Evolutionary conservation across 306 rosid genomes (phyloP).

Genomic region (Medicago arabica): DNA sequence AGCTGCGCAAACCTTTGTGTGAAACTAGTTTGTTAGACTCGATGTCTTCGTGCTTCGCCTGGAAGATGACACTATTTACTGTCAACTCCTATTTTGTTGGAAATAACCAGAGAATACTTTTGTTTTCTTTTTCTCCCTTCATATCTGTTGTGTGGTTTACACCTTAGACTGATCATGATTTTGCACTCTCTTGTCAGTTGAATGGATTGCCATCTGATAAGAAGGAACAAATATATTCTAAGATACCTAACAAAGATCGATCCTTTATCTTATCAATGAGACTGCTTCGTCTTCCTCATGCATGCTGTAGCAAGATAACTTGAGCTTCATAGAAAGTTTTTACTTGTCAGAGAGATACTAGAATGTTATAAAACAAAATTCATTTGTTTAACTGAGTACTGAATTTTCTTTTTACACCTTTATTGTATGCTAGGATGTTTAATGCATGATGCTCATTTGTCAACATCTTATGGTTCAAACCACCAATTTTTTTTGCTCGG

Average conservation of each 20-base stretch:
- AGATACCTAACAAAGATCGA: not conserved
- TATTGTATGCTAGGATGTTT: not conserved
- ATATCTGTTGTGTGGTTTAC: constrained; percentile 25
- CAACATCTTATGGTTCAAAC: not conserved
- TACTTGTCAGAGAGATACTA: constrained; percentile 2
- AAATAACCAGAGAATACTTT: constrained; percentile 31
- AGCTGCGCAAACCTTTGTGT: constrained; percentile 19
- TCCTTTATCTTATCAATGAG: constrained; percentile 18
- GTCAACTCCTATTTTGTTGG: constrained; percentile 12
- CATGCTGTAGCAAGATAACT: constrained; percentile 26
- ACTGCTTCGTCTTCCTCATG: constrained; percentile 12
- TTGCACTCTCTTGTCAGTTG: constrained; percentile 2
- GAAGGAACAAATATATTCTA: constrained; percentile 8
- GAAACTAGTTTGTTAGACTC: constrained; percentile 32
- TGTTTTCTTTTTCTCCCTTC: constrained; percentile 27
- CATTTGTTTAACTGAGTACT: constrained; percentile 18
- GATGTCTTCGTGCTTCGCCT: constrained; percentile 23
- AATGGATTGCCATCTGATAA: constrained; percentile 23
- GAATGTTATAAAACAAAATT: constrained; percentile 8
- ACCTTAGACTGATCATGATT: constrained; percentile 35
- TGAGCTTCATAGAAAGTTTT: constrained; percentile 5
- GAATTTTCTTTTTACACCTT: constrained; percentile 8
- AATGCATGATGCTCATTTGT: not conserved
- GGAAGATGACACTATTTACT: constrained; percentile 1
- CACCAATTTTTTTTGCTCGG: not conserved